Evolutionary conservation across 2,329 filamentous ascomycete genomes (phyloP), one percentile per base, ranked within the genome.

Genomic region (Colletotrichum higginsianum): DNA sequence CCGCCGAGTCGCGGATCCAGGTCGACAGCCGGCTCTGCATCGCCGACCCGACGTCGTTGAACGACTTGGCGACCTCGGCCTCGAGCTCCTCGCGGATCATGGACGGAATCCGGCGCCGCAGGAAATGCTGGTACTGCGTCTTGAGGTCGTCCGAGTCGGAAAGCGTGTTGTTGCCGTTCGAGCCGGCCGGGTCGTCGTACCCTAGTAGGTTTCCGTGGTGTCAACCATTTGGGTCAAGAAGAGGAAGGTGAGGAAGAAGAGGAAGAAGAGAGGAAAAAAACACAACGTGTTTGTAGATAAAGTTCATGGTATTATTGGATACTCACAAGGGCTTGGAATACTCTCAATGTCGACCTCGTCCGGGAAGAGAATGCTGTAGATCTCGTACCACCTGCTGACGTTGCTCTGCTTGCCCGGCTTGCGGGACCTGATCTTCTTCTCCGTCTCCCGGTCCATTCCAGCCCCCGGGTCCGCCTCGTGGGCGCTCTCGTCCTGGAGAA

Each of bases 321-420:
- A 73, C 72, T 73, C 57, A 74, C 72, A 74, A 52, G 72, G 72
- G 30, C 61, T 66, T 35, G 72, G 72, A 9, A 67, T 47, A 2
- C 64, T 40, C 3, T 40, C 8, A 6, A 46, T 9, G 35, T 75
- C 69, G 49, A 63, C 50, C 9, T 47, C 61, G 26, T 65, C 78
- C 2, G 75, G 77, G 49, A 84, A 84, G 0, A 84, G 71, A 0
- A 81, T 73, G 12, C 76, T 75, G 69, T 81, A 84, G 11, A 82
- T 77, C 50, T 81, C 78, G n/a, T 74, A 74, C 83, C 83, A 84
- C 52, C 80, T 82, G 38, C 80, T 78, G 8, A 77, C 75, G 42
- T 81, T 81, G 4, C 69, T 75, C 72, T 73, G 44, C 74, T 67
- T 44, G 67, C 76, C 46, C 75, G 79, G 71, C 73, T 79, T 73